Conservation (phyloP, 225 moss, liverwort and hornwort genomes). For the Antitrichia curtipendula region DNA sequence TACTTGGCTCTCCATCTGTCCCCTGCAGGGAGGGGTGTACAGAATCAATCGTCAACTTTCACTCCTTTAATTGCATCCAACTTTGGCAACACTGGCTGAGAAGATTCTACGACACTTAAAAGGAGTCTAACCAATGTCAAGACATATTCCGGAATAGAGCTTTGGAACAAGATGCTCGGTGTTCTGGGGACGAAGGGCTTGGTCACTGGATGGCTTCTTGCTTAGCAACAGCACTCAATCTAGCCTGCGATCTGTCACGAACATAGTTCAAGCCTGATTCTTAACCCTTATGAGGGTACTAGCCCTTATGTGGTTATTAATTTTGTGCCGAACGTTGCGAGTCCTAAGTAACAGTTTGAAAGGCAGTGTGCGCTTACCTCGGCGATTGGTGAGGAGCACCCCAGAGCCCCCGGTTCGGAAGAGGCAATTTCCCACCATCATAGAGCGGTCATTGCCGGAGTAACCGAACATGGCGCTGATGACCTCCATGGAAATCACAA, state of each 20-base stretch:
- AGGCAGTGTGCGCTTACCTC: background rate
- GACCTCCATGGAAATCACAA: conserved; percentile 2
- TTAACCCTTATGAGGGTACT: background rate
- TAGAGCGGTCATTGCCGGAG: conserved; percentile 20
- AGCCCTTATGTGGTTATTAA: background rate
- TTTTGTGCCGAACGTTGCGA: background rate
- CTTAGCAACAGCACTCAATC: background rate
- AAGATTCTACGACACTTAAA: background rate
- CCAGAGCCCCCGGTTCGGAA: conserved; percentile 20
- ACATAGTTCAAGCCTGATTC: background rate
- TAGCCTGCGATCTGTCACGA: background rate
- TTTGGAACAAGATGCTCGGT: background rate
- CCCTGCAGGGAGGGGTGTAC: background rate
- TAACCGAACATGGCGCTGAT: conserved; percentile 8
- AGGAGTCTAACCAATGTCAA: background rate
- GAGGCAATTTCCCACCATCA: conserved; percentile 31
- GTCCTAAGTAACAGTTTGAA: background rate
- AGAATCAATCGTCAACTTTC: background rate
- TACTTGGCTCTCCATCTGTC: conserved; percentile 38
- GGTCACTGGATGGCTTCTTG: background rate
- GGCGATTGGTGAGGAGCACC: conserved; percentile 20
- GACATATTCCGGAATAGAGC: background rate
- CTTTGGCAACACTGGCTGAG: background rate
- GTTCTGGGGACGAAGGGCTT: background rate
- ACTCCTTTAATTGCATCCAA: background rate